Conservation (phyloP, 2,329 filamentous ascomycete genomes). For the Amesomyces nigricolor region DNA sequence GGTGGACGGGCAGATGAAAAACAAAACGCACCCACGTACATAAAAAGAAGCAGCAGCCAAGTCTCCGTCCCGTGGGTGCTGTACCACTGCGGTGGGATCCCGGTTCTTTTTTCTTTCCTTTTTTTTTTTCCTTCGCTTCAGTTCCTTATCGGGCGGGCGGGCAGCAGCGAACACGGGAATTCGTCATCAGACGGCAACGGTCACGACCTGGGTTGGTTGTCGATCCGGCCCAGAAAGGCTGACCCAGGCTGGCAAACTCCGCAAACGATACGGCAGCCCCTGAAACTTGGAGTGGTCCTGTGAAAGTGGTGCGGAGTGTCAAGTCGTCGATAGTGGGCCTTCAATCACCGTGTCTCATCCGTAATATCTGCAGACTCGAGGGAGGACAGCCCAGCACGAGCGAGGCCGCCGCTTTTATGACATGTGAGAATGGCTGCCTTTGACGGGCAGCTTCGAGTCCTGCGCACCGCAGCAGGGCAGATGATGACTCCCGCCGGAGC, state of each 20-base stretch:
- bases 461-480: not conserved
- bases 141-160: not conserved
- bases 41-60: too few species aligned
- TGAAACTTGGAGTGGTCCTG: not conserved
- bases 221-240: slow-evolving; percentile 8
- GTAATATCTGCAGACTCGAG: not conserved
- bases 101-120: not conserved
- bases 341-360: not conserved
- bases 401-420: not conserved
- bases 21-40: too few species aligned
- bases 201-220: slow-evolving; percentile 4
- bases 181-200: slow-evolving; percentile 12
- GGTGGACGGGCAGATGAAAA: too few species aligned
- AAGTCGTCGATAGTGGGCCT: slow-evolving; percentile 1
- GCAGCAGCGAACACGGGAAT: not conserved
- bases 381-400: not conserved
- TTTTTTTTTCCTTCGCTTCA: slow-evolving; percentile 3
- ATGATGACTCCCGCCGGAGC: not conserved
- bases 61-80: too few species aligned
- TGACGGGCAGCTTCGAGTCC: not conserved
- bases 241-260: slow-evolving; percentile 13
- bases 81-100: too few species aligned
- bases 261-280: slow-evolving; percentile 12
- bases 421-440: slow-evolving; percentile 9
- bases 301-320: not conserved